phyloP scores from a whole-genome alignment of 2,329 filamentous ascomycete species.

The Penicillium sp. region DNA sequence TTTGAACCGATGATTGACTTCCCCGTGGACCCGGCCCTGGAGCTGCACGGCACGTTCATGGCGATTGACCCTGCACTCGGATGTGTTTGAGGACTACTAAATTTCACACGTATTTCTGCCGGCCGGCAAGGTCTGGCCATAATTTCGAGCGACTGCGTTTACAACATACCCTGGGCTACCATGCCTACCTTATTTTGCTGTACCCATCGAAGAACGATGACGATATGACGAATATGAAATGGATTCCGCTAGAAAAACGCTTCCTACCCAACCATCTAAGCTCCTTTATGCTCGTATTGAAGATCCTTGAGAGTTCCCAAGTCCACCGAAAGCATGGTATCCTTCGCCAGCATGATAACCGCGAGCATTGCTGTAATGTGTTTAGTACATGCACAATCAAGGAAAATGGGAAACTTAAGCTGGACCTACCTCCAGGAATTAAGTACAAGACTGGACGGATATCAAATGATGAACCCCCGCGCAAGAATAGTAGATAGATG shows the following conservation, averaged over 20 bases:
- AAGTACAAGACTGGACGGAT: slow-evolving; percentile 37
- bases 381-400: slow-evolving; percentile 17
- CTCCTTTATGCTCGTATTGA: slow-evolving; percentile 49
- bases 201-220: not conserved
- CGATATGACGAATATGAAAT: slow-evolving; percentile 4
- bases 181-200: not conserved
- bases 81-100: not conserved
- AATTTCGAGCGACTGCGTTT: not conserved
- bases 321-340: slow-evolving; percentile 45
- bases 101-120: not conserved
- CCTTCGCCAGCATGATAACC: slow-evolving; percentile 36
- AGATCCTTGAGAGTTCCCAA: slow-evolving; percentile 42
- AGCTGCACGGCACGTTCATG: slow-evolving; percentile 24
- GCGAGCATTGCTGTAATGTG: slow-evolving; percentile 39
- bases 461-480: slow-evolving; percentile 18
- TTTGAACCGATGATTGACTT: slow-evolving; percentile 34
- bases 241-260: not conserved
- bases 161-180: not conserved
- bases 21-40: slow-evolving; percentile 50
- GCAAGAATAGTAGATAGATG: slow-evolving; percentile 26
- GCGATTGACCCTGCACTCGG: not conserved
- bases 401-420: not conserved
- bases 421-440: slow-evolving; percentile 43
- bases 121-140: not conserved
- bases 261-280: slow-evolving; percentile 23